A percentile compares a stretch with the other conserved stretches of the same genome.
Evolutionary conservation across 208 protist genomes (phyloP).

Genomic region (Trypanosoma cruzi): DNA sequence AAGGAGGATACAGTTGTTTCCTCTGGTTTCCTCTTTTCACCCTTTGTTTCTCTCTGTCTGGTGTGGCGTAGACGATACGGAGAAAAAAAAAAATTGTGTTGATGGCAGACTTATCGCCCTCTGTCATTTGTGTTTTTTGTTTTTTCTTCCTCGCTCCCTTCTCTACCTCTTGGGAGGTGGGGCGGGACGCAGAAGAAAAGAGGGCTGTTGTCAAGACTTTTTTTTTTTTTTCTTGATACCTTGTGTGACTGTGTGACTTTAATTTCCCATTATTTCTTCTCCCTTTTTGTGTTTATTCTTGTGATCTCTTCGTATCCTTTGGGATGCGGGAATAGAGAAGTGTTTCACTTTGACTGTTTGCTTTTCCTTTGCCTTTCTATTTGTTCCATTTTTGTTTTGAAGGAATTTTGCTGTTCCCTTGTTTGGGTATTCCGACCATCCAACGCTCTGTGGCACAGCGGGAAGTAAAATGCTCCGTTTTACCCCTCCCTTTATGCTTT

Average conservation of each 20-base stretch:
- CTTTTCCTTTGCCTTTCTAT: not conserved
- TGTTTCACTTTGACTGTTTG: not conserved
- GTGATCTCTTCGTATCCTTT: constrained; percentile 1
- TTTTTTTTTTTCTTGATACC: not conserved
- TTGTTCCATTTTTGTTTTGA: no score
- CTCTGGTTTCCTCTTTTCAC: no score
- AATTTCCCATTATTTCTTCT: no score
- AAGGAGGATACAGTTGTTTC: not conserved
- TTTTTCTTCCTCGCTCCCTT: no score
- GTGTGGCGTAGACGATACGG: not conserved
- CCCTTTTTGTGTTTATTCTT: constrained; percentile 21
- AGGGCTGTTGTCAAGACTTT: not conserved
- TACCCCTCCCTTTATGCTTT: constrained; percentile 2
- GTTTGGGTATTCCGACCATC: no score
- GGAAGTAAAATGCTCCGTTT: constrained; percentile 20
- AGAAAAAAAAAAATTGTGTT: not conserved
- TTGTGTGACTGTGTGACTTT: no score
- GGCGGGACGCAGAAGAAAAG: no score
- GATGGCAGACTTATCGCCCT: no score
- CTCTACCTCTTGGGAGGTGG: no score
- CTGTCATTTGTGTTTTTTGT: no score
- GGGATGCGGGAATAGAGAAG: not conserved
- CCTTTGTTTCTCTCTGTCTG: no score
- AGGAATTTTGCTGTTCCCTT: not conserved
- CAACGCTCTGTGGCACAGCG: not conserved